A percentile compares a stretch with the other conserved stretches of the same genome.
phyloP scores from a whole-genome alignment of 2,329 filamentous ascomycete species.

The Ceratocystis cubensis region DNA sequence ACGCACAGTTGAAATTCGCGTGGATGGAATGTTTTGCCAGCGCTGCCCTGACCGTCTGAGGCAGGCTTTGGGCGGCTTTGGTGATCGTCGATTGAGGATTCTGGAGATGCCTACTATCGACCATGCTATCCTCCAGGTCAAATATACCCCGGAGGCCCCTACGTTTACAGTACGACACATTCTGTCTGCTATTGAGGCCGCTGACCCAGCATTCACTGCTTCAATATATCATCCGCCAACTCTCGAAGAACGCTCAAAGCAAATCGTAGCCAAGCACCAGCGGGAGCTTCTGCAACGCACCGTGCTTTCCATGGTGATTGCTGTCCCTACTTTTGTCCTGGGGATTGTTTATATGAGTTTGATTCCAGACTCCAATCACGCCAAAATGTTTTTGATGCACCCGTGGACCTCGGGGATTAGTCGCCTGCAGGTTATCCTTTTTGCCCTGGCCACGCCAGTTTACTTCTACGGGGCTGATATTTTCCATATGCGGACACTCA shows the following conservation, averaged over 20 bases:
- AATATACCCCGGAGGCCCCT: constrained; percentile 56
- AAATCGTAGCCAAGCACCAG: constrained; percentile 59
- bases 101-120: constrained; percentile 43
- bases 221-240: constrained; percentile 68
- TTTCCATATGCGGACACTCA: constrained; percentile 68
- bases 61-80: constrained; percentile 41
- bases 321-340: constrained; percentile 74
- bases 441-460: constrained; percentile 70
- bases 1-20: constrained; percentile 51
- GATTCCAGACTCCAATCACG: constrained; percentile 45
- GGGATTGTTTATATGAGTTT: constrained; percentile 88
- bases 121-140: constrained; percentile 55
- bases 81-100: constrained; percentile 37
- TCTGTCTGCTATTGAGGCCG: constrained; percentile 50
- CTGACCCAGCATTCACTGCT: constrained; percentile 53
- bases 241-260: constrained; percentile 66
- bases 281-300: constrained; percentile 57
- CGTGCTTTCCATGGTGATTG: constrained; percentile 52
- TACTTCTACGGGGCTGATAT: constrained; percentile 79
- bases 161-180: constrained; percentile 64
- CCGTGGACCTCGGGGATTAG: constrained; percentile 61
- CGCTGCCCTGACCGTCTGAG: constrained; percentile 53
- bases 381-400: constrained; percentile 54
- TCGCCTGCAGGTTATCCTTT: constrained; percentile 65
- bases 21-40: constrained; percentile 64